Base-by-base conservation (phyloP, 805 yeast genomes). In the Saccharomyces paradoxus region DNA sequence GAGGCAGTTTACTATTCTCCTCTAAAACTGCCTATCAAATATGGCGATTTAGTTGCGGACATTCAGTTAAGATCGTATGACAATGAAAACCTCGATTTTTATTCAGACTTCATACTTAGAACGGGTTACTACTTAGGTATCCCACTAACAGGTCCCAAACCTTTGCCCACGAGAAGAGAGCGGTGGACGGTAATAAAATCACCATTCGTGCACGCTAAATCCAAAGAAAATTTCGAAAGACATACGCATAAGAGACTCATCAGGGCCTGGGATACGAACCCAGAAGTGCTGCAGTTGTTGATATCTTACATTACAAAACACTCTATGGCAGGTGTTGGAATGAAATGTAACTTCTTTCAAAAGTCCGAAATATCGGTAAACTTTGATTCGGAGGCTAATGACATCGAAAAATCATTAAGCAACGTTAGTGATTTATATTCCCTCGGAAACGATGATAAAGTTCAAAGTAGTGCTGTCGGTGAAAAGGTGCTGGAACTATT, bases 161-260 rank as follows among this genome's bases (percentile, higher is more conserved):
- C 84, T 50, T 70, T 81, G 59, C 86, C 82, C 58, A 83, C 86
- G 2, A 86, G 82, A 67, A 81, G 84, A 63, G 87, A 92, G 71
- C 81, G 90, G 62, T 92, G 96, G 89, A 94, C 99, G 0, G 96
- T 94, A 48, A 90, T 86, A 64, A 81, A 85, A 69, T 84, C 96
- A 2, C 97, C 97, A 1, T 94, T 94, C 69, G 96, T 87, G 22
- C 94, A 89, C 66, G 96, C 97, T 52, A 91, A 90, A 70, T 80
- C 94, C 9, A 94, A 94, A 74, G 96, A 92, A 74, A 94, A 92
- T 76, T 94, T 87, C 73, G 87, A 88, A 74, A 84, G 98, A 74
- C 78, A 81, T 50, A 94, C 98, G 1, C 87, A 82, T 69, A 82
- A 85, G 63, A 81, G 96, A 58, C 69, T 80, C 56, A 76, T 94